Percentiles rank a stretch among this genome's conserved stretches.
Evolutionary conservation across 495 filamentous ascomycete species (phyloP).

Genomic region (Corynascus novoguineensis): DNA sequence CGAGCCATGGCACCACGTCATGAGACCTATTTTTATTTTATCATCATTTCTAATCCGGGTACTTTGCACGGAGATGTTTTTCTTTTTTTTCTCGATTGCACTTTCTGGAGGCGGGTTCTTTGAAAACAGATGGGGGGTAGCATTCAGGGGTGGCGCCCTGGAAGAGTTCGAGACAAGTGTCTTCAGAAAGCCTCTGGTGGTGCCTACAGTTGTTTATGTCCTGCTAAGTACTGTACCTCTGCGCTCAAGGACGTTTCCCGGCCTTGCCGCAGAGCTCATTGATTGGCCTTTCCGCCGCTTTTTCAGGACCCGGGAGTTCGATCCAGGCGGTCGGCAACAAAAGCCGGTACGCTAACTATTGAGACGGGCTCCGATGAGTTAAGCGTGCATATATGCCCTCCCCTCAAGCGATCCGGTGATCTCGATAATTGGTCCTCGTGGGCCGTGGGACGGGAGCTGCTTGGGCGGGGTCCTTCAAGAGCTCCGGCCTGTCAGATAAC

Average conservation of each 20-base stretch:
- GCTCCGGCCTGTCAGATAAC: constrained; percentile 14
- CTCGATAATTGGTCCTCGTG: constrained; percentile 20
- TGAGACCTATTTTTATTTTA: neutral
- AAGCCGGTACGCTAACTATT: neutral
- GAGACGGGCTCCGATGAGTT: neutral
- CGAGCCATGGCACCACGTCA: constrained; percentile 11
- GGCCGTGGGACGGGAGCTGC: constrained; percentile 7
- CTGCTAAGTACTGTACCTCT: too few species aligned
- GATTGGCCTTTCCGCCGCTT: neutral
- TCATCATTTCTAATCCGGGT: too few species aligned
- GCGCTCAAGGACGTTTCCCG: neutral
- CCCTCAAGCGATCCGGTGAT: constrained; percentile 20
- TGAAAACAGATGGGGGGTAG: too few species aligned
- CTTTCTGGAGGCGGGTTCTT: too few species aligned
- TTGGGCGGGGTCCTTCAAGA: constrained; percentile 2
- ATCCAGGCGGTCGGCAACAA: neutral
- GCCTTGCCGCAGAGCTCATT: neutral
- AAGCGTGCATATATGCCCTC: constrained; percentile 1
- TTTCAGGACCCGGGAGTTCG: neutral
- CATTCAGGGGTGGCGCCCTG: too few species aligned
- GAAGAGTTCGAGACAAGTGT: too few species aligned
- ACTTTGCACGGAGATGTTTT: too few species aligned
- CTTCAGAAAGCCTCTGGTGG: too few species aligned
- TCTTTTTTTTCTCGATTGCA: too few species aligned
- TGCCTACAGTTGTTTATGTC: too few species aligned